A percentile compares a stretch with the other conserved stretches of the same genome.
These are phyloP conservation scores for Metschnikowia baotianmanensis DNA, from an alignment of 805 yeast genomes.

Conservation along the genomic window DNA sequence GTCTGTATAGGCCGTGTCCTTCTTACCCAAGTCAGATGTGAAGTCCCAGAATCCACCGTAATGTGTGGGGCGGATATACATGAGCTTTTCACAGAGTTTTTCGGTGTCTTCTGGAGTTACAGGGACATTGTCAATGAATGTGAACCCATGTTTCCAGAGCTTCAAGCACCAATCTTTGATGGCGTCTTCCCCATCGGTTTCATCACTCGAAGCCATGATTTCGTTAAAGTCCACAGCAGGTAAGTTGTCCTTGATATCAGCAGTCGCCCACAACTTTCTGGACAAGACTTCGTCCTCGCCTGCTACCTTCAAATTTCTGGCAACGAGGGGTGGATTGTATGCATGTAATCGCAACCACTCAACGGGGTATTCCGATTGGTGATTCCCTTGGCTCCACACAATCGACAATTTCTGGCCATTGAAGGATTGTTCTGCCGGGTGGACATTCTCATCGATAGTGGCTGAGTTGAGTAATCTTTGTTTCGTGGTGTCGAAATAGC, in stretches of 20 bases:
- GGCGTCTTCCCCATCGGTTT: constrained; percentile 37
- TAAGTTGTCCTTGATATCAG: constrained; percentile 34
- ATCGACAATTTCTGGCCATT: constrained; percentile 19
- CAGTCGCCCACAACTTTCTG: constrained; percentile 45
- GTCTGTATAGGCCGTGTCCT: constrained; percentile 72
- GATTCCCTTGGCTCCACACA: constrained; percentile 42
- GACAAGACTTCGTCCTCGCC: constrained; percentile 31
- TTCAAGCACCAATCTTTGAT: constrained; percentile 55
- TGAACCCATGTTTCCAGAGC: constrained; percentile 57
- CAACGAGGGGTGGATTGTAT: constrained; percentile 49
- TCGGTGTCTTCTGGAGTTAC: constrained; percentile 58
- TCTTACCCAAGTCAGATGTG: constrained; percentile 63
- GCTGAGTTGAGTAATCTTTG: constrained; percentile 60
- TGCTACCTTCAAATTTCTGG: constrained; percentile 24
- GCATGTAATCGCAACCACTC: constrained; percentile 50
- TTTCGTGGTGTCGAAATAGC: constrained; percentile 54
- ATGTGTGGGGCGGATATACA: constrained; percentile 65
- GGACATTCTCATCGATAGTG: constrained; percentile 32
- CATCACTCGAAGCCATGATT: constrained; percentile 38
- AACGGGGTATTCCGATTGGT: constrained; percentile 35
- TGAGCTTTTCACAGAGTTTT: constrained; percentile 51
- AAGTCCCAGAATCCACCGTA: constrained; percentile 84
- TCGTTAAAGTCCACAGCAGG: constrained; percentile 50
- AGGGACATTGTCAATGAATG: constrained; percentile 60
- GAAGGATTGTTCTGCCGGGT: constrained; percentile 17